Evolutionary conservation across 1,139 yeast species (phyloP), one percentile per base, ranked within the genome.

Genomic region (Chernovozyma aurita): DNA sequence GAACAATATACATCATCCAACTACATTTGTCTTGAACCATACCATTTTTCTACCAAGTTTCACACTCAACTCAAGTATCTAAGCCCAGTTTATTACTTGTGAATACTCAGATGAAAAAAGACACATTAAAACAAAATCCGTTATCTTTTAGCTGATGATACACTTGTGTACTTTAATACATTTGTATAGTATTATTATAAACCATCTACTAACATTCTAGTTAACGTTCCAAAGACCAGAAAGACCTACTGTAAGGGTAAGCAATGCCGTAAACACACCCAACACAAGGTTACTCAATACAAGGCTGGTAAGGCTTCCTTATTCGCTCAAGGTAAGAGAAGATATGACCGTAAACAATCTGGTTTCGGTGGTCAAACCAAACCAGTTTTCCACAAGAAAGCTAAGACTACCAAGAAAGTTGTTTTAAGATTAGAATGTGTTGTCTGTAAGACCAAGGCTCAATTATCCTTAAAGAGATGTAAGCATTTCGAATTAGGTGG

Each of bases 351-450:
- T 77, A 92, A 92, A 79, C 98, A 92, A 80, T 73, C 86, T 66
- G 99, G 99, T 87, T 92, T 81, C 78, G 99, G 99, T 86, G 99
- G 99, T 86, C 99, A 92, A 80, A 92, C 98, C 78, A 92, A 88
- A 82, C 98, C 85, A 70, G 86, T 94, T 77, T 92, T 92, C 97
- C 97, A 88, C 87, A 92, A 92, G 85, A 94, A 92, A 76, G 99
- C 99, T 62, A 92, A 92, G 90, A 92, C 98, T 60, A 92, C 99
- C 82, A 92, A 92, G 88, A 92, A 92, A 85, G 96, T 92, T 71
- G 98, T 92, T 55, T 84, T 92, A 70, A 92, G 97, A 80, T 85
- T 92, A 71, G 99, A 92, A 80, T 92, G 98, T 85, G 88, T 88
- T 62, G 79, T 72, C 63, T 92, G 99, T 80, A 94, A 92, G 88